Percentiles rank a stretch among this genome's conserved stretches.
These are phyloP conservation scores for Corymbia maculata DNA, from an alignment of 345 rosid species.

Conservation along the genomic window DNA sequence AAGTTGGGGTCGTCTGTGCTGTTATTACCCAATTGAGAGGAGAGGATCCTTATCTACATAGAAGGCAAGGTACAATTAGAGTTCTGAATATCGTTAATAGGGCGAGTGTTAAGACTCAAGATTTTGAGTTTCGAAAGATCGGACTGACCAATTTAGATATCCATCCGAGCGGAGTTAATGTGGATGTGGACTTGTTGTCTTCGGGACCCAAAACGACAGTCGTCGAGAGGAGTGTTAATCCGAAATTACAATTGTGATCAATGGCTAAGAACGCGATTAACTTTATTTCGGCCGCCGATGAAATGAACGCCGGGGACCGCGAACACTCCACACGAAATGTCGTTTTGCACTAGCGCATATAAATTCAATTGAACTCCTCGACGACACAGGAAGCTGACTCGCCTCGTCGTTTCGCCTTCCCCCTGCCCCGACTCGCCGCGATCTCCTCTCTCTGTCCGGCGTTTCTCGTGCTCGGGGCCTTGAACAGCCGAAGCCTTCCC, in stretches of 20 bases:
- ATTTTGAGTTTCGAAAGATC: no score
- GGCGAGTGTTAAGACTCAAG: no score
- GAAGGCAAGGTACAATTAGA: no score
- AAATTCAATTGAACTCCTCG: not conserved
- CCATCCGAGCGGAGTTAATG: no score
- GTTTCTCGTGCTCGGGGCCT: not conserved
- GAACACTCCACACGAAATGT: fast-evolving
- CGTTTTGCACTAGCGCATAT: not conserved
- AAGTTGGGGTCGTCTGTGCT: no score
- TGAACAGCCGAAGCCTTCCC: not conserved
- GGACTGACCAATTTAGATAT: no score
- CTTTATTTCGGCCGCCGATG: not conserved
- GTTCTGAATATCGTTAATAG: no score
- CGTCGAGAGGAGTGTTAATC: not conserved
- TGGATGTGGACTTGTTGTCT: no score
- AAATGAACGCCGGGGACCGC: no score
- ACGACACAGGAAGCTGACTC: not conserved
- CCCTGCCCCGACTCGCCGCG: not conserved
- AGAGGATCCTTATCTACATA: no score
- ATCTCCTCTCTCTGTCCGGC: not conserved
- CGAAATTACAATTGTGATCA: fast-evolving
- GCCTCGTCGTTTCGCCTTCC: not conserved
- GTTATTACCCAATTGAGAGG: no score
- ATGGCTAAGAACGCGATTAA: fast-evolving
- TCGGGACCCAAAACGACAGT: no score